Evolutionary conservation across 1,139 yeast species (phyloP).

Genomic region (Sporopachydermia cereana): DNA sequence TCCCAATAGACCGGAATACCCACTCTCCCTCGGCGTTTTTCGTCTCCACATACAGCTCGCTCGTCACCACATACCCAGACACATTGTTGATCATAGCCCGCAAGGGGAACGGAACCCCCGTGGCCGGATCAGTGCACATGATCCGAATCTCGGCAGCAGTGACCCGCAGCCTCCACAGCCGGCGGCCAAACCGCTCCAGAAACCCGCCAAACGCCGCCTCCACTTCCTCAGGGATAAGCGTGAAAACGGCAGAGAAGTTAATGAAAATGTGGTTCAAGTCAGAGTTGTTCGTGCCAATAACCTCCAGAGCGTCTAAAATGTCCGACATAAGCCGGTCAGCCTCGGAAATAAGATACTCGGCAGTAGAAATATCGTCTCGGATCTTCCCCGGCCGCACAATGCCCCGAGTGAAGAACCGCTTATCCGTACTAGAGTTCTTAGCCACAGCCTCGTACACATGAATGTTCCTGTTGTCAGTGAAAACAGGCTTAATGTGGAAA

Average conservation of each 20-base stretch:
- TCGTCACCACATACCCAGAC: conserved; percentile 92
- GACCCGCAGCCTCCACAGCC: conserved; percentile 92
- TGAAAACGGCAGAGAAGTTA: conserved; percentile 90
- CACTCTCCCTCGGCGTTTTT: conserved; percentile 88
- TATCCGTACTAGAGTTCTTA: conserved; percentile 85
- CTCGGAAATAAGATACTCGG: conserved; percentile 90
- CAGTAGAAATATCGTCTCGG: conserved; percentile 82
- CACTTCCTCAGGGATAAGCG: conserved; percentile 87
- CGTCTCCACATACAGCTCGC: conserved; percentile 89
- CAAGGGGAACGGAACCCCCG: conserved; percentile 87
- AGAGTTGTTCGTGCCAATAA: conserved; percentile 87
- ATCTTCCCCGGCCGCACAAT: conserved; percentile 92
- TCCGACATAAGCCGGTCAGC: conserved; percentile 94
- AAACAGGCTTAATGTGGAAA: conserved; percentile 87
- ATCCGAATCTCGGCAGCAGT: conserved; percentile 97
- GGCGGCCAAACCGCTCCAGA: conserved; percentile 93
- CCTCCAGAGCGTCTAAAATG: conserved; percentile 87
- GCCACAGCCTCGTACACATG: conserved; percentile 97
- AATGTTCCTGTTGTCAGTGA: conserved; percentile 93
- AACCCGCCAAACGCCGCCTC: conserved; percentile 97
- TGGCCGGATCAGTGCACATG: conserved; percentile 79
- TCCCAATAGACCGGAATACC: conserved; percentile 89
- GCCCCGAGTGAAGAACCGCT: conserved; percentile 94
- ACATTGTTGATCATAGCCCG: conserved; percentile 95
- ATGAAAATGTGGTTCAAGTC: conserved; percentile 95